phyloP scores from a whole-genome alignment of 1,139 yeast genomes.

The Blastobotrys ciferrii region DNA sequence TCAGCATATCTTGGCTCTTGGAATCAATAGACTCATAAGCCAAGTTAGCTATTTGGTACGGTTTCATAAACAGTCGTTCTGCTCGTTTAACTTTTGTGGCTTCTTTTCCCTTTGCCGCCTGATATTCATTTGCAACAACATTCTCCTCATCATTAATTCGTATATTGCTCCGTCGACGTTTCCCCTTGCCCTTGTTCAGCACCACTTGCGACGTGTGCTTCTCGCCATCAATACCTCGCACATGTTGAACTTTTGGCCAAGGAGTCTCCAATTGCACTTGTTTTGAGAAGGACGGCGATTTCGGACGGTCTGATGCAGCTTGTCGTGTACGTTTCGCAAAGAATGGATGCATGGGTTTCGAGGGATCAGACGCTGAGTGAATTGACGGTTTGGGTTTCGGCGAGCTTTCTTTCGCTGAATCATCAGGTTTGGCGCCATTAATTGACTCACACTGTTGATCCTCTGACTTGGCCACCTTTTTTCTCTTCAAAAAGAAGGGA shows the following conservation, averaged over 20 bases:
- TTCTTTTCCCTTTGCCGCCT: background rate
- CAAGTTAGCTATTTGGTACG: constrained; percentile 16
- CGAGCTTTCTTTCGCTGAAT: background rate
- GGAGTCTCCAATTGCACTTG: constrained; percentile 14
- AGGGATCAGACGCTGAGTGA: background rate
- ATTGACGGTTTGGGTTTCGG: background rate
- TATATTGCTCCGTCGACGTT: background rate
- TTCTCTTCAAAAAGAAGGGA: constrained; percentile 26
- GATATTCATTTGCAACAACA: background rate
- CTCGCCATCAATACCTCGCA: constrained; percentile 7
- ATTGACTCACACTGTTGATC: too few relatives aligned
- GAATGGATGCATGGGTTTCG: constrained; percentile 19
- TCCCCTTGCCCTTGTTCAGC: background rate
- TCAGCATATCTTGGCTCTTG: constrained; percentile 12
- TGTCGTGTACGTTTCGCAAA: constrained; percentile 16
- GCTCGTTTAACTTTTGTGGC: constrained; percentile 14
- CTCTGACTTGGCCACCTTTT: background rate
- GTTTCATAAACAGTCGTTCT: constrained; percentile 17
- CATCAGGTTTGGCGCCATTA: too few relatives aligned
- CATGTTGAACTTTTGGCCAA: constrained; percentile 21
- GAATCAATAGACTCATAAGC: constrained; percentile 14
- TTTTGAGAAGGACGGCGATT: background rate
- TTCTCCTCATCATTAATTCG: background rate
- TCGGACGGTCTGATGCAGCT: background rate
- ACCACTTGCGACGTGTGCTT: background rate